phyloP scores from a whole-genome alignment of 2,329 filamentous ascomycete genomes.

The Fusarium caatingaense region DNA sequence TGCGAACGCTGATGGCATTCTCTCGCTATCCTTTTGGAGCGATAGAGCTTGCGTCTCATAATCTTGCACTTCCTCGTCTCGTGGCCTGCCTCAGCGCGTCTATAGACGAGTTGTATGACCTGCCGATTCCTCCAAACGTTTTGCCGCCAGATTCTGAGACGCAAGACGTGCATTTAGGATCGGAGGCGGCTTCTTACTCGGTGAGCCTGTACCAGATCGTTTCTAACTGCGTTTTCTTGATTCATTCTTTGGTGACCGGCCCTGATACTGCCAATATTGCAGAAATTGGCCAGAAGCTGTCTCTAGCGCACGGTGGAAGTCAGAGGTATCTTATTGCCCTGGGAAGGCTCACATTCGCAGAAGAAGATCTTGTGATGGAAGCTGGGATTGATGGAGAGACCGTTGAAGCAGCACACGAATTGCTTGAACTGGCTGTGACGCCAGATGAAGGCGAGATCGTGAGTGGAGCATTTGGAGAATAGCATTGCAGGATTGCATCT shows the following conservation, averaged over 20 bases:
- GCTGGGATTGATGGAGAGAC: slow-evolving; percentile 80
- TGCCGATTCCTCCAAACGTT: slow-evolving; percentile 58
- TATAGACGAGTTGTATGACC: slow-evolving; percentile 79
- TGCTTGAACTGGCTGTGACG: slow-evolving; percentile 84
- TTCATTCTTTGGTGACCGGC: slow-evolving; percentile 65
- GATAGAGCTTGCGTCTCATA: slow-evolving; percentile 74
- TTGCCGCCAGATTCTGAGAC: slow-evolving; percentile 41
- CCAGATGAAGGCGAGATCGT: slow-evolving; percentile 71
- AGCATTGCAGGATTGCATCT: slow-evolving; percentile 17
- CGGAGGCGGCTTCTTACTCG: slow-evolving; percentile 35
- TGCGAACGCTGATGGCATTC: slow-evolving; percentile 70
- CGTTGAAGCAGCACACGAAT: slow-evolving; percentile 81
- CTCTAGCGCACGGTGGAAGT: slow-evolving; percentile 74
- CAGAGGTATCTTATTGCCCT: slow-evolving; percentile 87
- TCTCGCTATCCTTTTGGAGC: slow-evolving; percentile 71
- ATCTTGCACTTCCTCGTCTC: slow-evolving; percentile 77
- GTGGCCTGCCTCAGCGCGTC: slow-evolving; percentile 73
- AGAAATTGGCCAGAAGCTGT: slow-evolving; percentile 78
- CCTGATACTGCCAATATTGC: slow-evolving; percentile 57
- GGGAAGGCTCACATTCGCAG: slow-evolving; percentile 84
- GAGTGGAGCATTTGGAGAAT: slow-evolving; percentile 56
- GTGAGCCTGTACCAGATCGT: slow-evolving; percentile 59
- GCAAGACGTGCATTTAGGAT: not conserved
- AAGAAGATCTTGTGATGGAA: slow-evolving; percentile 82
- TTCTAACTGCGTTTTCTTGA: slow-evolving; percentile 59